Evolutionary conservation across 202 grass and related monocot species (phyloP).

Genomic region (Bolboschoenoplectus hybrid): DNA sequence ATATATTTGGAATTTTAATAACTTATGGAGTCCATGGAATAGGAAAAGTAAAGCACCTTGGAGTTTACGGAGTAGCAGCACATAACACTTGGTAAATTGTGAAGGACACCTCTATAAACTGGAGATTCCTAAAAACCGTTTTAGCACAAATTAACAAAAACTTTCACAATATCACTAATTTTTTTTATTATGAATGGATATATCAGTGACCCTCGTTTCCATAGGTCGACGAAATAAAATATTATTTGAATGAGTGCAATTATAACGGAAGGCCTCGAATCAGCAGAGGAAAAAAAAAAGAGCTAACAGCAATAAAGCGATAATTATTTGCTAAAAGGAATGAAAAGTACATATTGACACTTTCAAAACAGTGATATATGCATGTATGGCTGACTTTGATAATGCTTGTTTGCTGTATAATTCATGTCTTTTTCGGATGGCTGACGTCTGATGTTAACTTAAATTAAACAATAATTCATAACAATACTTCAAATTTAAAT

Average conservation of each 20-base stretch:
- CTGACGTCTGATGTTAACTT: not conserved
- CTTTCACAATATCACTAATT: no score
- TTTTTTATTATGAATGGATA: no score
- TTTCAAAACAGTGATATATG: not conserved
- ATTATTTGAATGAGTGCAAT: not conserved
- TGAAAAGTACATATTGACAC: not conserved
- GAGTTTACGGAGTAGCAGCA: no score
- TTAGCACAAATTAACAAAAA: no score
- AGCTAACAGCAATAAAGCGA: not conserved
- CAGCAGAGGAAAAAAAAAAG: not conserved
- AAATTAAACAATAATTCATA: not conserved
- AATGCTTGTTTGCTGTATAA: not conserved
- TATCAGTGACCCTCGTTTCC: no score
- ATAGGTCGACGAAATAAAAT: no score
- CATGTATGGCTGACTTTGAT: slow-evolving; percentile 3
- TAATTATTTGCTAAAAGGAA: not conserved
- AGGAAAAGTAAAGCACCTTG: no score
- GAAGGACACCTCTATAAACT: no score
- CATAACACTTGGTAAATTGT: no score
- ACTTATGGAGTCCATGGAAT: no score
- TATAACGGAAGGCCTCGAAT: not conserved
- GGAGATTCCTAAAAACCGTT: no score
- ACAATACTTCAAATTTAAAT: not conserved
- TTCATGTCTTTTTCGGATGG: not conserved
- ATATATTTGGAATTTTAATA: no score